A percentile compares a stretch with the other conserved stretches of the same genome.
Conservation (phyloP, 164 flowering plant genomes). For the Piper longum region DNA sequence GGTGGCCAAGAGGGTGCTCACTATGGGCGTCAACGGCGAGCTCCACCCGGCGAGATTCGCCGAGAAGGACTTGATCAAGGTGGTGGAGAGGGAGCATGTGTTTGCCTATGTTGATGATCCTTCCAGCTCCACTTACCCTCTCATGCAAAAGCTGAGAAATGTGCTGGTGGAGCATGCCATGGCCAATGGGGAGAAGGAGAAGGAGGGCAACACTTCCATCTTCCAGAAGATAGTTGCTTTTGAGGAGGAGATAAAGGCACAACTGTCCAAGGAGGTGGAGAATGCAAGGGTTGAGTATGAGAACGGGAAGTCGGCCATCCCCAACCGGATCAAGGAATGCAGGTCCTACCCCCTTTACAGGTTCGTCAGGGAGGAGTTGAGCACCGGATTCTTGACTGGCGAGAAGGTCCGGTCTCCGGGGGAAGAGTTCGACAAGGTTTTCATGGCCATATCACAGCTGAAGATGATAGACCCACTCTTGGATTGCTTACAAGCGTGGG, state of each 20-base stretch:
- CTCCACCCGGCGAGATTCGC: constrained; percentile 50
- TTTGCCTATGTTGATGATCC: constrained; percentile 53
- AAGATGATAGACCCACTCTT: too few relatives aligned
- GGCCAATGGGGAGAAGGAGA: constrained; percentile 22
- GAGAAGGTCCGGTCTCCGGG: constrained; percentile 31
- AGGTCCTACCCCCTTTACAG: constrained; percentile 45
- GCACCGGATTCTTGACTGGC: constrained; percentile 29
- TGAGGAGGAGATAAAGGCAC: constrained; percentile 30
- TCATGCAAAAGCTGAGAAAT: constrained; percentile 49
- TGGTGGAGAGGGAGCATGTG: constrained; percentile 32
- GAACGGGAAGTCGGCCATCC: constrained; percentile 19
- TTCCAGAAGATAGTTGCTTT: constrained; percentile 36
- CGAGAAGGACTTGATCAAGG: constrained; percentile 46
- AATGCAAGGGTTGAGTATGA: constrained; percentile 18
- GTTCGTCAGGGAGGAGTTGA: constrained; percentile 35
- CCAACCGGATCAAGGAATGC: constrained; percentile 40
- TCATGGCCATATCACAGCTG: too few relatives aligned
- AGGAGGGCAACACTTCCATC: constrained; percentile 24
- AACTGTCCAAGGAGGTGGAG: constrained; percentile 36
- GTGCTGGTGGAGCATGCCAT: constrained; percentile 48
- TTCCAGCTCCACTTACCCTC: constrained; percentile 29
- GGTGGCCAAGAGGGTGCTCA: constrained; percentile 34
- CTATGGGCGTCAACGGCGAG: constrained; percentile 37
- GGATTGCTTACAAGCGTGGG: too few relatives aligned
- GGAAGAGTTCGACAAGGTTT: too few relatives aligned